Evolutionary conservation across 2,329 filamentous ascomycete genomes (phyloP).

Genomic region (Metarhizium rileyi): DNA sequence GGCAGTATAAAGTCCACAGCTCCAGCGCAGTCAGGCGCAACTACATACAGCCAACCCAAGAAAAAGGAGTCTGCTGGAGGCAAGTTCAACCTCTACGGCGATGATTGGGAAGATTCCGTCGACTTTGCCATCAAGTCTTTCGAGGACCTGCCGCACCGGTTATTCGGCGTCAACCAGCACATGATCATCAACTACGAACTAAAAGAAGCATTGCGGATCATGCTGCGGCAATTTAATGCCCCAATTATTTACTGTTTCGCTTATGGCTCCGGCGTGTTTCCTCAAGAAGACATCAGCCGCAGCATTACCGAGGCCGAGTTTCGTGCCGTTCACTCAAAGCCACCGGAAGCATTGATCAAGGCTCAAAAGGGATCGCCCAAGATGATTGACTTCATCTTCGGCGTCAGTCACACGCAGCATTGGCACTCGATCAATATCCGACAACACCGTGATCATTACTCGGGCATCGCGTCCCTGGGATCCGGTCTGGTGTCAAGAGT

Average conservation of each 20-base stretch:
- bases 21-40: slow-evolving; percentile 7
- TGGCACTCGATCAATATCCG: slow-evolving; percentile 91
- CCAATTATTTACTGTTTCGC: slow-evolving; percentile 95
- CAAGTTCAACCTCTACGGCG: slow-evolving; percentile 27
- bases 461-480: slow-evolving; percentile 69
- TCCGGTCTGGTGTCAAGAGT: slow-evolving; percentile 77
- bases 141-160: slow-evolving; percentile 33
- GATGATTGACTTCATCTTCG: slow-evolving; percentile 98
- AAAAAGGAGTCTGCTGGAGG: slow-evolving; percentile 17
- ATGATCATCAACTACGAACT: slow-evolving; percentile 94
- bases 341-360: slow-evolving; percentile 69
- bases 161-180: slow-evolving; percentile 90
- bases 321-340: slow-evolving; percentile 66
- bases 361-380: slow-evolving; percentile 83
- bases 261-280: slow-evolving; percentile 94
- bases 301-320: slow-evolving; percentile 46
- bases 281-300: slow-evolving; percentile 52
- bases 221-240: slow-evolving; percentile 84
- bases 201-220: slow-evolving; percentile 77
- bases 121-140: slow-evolving; percentile 34
- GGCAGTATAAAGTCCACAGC: not conserved
- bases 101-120: slow-evolving; percentile 34
- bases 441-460: slow-evolving; percentile 90
- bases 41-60: slow-evolving; percentile 3
- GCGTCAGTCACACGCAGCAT: slow-evolving; percentile 87